A percentile compares a stretch with the other conserved stretches of the same genome.
Conservation (phyloP, 2,329 filamentous ascomycete species). For the Cytospora piceae region DNA sequence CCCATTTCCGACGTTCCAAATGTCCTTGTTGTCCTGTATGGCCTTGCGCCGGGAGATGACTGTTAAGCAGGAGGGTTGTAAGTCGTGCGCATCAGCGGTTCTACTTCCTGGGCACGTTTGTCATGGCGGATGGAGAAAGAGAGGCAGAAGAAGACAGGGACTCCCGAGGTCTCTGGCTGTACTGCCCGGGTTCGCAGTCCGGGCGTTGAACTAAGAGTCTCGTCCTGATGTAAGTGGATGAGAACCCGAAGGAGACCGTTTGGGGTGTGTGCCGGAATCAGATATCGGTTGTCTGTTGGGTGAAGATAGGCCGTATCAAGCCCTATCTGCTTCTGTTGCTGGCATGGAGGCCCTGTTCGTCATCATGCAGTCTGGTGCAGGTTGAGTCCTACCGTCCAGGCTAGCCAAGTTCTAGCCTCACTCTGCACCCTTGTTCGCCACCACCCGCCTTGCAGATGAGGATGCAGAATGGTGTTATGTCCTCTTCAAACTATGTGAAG, state of each 20-base stretch:
- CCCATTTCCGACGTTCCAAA: not conserved
- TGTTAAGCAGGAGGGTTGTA: not conserved
- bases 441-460: not conserved
- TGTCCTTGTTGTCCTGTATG: not conserved
- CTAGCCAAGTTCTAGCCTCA: slow-evolving; percentile 1
- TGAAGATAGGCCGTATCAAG: not conserved
- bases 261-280: not conserved
- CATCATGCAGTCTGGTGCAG: slow-evolving; percentile 1
- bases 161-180: not conserved
- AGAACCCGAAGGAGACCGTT: not conserved
- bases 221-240: not conserved
- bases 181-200: not conserved
- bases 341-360: not conserved
- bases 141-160: not conserved
- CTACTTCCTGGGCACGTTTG: not conserved
- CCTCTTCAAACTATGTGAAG: not conserved
- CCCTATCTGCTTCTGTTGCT: not conserved
- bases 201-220: not conserved
- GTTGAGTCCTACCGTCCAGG: not conserved
- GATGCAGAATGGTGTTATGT: not conserved
- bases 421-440: not conserved
- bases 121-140: not conserved
- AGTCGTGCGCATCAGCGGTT: not conserved
- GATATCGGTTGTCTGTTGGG: not conserved
- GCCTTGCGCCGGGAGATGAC: not conserved